A percentile compares a stretch with the other conserved stretches of the same genome.
phyloP scores from a whole-genome alignment of 805 yeast species.

The Vanderwaltozyma yarrowii region DNA sequence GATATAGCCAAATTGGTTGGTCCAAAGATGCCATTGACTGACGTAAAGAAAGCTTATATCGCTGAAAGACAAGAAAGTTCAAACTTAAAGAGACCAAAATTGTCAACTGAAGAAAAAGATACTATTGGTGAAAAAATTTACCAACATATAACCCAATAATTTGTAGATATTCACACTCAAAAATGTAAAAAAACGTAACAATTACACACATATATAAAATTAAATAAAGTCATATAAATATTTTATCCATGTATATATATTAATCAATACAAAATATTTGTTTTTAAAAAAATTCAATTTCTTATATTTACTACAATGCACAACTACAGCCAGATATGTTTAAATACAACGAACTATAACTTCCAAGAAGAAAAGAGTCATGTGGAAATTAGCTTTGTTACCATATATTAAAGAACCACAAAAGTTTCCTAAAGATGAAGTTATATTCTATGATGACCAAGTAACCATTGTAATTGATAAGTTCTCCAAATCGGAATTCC shows the following conservation, averaged over 20 bases:
- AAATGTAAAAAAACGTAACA: neutral
- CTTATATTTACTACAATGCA: too few relatives aligned
- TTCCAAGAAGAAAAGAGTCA: too few relatives aligned
- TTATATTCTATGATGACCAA: conserved; percentile 40
- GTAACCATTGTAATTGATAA: conserved; percentile 49
- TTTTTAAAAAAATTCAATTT: too few relatives aligned
- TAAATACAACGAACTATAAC: too few relatives aligned
- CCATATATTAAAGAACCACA: conserved; percentile 41
- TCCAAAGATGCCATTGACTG: conserved; percentile 70
- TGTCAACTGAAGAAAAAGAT: conserved; percentile 35
- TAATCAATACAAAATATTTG: too few relatives aligned
- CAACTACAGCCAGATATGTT: too few relatives aligned
- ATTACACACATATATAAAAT: neutral
- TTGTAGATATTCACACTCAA: neutral
- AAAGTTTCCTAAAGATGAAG: conserved; percentile 23
- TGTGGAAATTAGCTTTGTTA: conserved; percentile 40
- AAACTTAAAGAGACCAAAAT: conserved; percentile 28
- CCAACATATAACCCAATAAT: neutral
- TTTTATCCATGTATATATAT: too few relatives aligned
- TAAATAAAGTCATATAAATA: too few relatives aligned
- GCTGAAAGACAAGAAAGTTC: conserved; percentile 38
- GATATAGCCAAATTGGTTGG: conserved; percentile 55
- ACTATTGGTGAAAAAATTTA: conserved; percentile 32
- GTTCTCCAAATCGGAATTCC: conserved; percentile 55
- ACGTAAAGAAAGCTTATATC: conserved; percentile 49